phyloP scores from a whole-genome alignment of 2,329 filamentous ascomycete species.

The Magnaporthiopsis incrustans region DNA sequence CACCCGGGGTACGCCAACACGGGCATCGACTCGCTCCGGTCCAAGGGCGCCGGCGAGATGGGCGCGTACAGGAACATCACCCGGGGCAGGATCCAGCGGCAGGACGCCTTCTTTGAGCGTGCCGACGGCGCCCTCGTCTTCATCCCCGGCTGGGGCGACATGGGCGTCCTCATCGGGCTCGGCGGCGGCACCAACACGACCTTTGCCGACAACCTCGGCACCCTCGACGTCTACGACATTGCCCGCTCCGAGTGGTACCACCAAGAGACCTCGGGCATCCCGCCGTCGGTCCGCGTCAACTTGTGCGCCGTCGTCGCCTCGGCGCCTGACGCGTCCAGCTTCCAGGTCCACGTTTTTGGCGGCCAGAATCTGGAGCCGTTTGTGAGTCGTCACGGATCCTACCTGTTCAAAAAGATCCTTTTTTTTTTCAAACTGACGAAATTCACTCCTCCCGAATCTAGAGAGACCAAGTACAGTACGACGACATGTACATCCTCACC shows the following conservation, averaged over 20 bases:
- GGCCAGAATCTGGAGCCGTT: constrained; percentile 64
- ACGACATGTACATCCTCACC: constrained; percentile 68
- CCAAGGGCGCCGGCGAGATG: constrained; percentile 42
- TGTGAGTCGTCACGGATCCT: constrained; percentile 24
- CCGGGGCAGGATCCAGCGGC: constrained; percentile 57
- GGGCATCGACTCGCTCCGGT: constrained; percentile 45
- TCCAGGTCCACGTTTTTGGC: constrained; percentile 72
- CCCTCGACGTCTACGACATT: constrained; percentile 69
- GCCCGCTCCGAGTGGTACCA: constrained; percentile 65
- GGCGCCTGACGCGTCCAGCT: constrained; percentile 63
- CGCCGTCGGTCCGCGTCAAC: constrained; percentile 59
- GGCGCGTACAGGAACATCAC: constrained; percentile 70
- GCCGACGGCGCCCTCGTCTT: constrained; percentile 68
- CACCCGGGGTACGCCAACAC: constrained; percentile 62
- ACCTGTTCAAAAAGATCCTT: too few species aligned
- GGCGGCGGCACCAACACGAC: constrained; percentile 55
- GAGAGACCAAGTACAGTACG: constrained; percentile 48
- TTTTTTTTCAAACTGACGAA: background rate
- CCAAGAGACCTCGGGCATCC: constrained; percentile 55
- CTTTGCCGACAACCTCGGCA: constrained; percentile 48
- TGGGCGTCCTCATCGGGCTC: constrained; percentile 64
- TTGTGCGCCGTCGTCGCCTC: constrained; percentile 63
- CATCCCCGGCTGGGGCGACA: constrained; percentile 64
- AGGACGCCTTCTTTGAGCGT: constrained; percentile 60
- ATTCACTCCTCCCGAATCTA: constrained; percentile 13